Evolutionary conservation across 1,284 basidiomycete species (phyloP), one percentile per base, ranked within the genome.

Genomic region (Mycena sp.): DNA sequence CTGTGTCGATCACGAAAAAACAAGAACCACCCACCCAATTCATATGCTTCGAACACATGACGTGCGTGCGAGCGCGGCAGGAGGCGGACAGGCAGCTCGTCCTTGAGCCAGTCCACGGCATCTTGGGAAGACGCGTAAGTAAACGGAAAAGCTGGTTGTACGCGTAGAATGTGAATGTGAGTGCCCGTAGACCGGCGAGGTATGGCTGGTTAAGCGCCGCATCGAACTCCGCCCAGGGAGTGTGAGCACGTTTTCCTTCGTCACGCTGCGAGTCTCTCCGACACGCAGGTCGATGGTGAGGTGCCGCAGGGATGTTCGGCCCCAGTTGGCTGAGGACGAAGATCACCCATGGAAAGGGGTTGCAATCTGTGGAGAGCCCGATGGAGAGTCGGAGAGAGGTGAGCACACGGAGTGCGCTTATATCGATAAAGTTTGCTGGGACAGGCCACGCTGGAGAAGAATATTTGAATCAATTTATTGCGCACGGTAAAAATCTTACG

Each of bases 261-360:
- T 4, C 23, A 25, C 44, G 44, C 44, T 16, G 2, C 19, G 41
- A 37, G 41, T 14, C 5, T 19, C 29, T 29, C 32, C 49, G 25
- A 59, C 29, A 44, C 58, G 58, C 11, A 60, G 35, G 25, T 60
- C 58, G 51, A 60, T 48, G 11, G 50, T 60, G 28, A 60, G 50
- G 16, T 48, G 43, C 17, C 11, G 14, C 11, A 60, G 30, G 35
- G n/a, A 21, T 35, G 44, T 40, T 43, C 16, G 37, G 51, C 38
- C 23, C 44, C 7, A 54, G 44, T 16, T 17, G 48, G 35, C 16
- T 35, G 26, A 60, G 58, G 9, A 60, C 38, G 44, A 48, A 60
- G 21, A 43, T 28, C 7, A 30, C 44, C 58, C 58, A 60, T 6
- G 58, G 58, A 28, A 60, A n/a, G 6, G 58, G 58, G 44, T 60